Conservation (phyloP, 2,329 filamentous ascomycete species). For the Massarina eburnea region DNA sequence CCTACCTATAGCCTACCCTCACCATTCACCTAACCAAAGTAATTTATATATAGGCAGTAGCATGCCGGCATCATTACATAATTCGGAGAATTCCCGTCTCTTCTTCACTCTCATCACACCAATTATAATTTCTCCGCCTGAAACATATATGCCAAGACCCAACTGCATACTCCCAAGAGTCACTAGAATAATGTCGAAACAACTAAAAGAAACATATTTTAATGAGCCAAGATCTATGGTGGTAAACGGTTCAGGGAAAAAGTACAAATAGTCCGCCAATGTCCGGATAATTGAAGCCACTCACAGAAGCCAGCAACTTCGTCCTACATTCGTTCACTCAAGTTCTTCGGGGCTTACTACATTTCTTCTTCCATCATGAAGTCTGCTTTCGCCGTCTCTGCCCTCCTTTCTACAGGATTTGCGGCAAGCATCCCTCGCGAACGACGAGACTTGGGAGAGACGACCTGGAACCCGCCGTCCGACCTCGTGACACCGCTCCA, state of each 20-base stretch:
- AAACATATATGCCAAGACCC: constrained; percentile 5
- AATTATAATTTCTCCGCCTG: constrained; percentile 4
- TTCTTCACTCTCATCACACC: neutral
- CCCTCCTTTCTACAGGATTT: constrained; percentile 14
- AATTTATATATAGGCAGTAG: too few species aligned
- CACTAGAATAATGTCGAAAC: constrained; percentile 10
- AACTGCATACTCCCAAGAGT: constrained; percentile 2
- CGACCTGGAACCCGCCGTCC: constrained; percentile 28
- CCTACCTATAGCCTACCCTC: neutral
- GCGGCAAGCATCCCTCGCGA: constrained; percentile 17
- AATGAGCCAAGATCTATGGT: constrained; percentile 8
- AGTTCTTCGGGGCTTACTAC: neutral
- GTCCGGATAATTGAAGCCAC: neutral
- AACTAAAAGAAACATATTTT: neutral
- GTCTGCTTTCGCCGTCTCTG: constrained; percentile 19
- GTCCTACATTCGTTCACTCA: neutral
- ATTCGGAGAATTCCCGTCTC: neutral
- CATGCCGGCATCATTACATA: neutral
- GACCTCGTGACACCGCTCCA: constrained; percentile 26
- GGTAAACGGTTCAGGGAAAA: neutral
- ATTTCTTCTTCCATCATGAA: constrained; percentile 16
- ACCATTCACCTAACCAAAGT: neutral
- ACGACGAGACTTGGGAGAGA: constrained; percentile 21
- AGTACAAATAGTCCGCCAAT: neutral
- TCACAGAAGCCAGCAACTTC: neutral